phyloP scores from a whole-genome alignment of 306 rosid species.

The Casuarina cunninghamiana region DNA sequence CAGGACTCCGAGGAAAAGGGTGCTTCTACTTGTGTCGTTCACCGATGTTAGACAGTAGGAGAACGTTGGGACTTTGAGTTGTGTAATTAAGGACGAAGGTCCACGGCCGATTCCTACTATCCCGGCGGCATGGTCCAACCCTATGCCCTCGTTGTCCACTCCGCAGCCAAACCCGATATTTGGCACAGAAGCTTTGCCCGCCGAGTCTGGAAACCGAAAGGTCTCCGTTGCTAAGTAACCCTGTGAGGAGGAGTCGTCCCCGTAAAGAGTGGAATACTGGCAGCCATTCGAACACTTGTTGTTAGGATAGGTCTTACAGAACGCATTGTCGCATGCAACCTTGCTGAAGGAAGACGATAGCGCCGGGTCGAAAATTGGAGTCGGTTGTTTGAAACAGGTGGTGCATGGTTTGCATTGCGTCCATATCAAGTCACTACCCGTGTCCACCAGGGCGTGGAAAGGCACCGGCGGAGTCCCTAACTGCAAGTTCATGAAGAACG shows the following conservation, averaged over 20 bases:
- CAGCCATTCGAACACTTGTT: neutral
- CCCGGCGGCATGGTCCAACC: neutral
- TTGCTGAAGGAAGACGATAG: neutral
- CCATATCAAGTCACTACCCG: constrained; percentile 1
- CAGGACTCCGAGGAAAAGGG: neutral
- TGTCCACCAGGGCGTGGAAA: neutral
- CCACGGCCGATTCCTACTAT: constrained; percentile 1
- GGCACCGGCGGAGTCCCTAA: neutral
- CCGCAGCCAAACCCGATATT: neutral
- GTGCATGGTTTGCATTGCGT: neutral
- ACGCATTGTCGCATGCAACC: neutral
- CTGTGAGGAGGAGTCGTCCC: neutral
- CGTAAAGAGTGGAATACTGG: neutral
- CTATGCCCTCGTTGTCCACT: neutral
- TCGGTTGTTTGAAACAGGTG: neutral
- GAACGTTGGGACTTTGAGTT: neutral
- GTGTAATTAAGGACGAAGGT: neutral
- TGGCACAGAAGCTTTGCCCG: neutral
- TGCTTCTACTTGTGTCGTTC: neutral
- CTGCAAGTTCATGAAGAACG: neutral
- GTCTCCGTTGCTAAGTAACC: neutral
- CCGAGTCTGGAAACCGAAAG: neutral
- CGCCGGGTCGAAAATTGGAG: neutral
- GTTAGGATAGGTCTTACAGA: neutral
- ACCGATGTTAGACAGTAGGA: neutral